phyloP scores from a whole-genome alignment of 2,329 filamentous ascomycete genomes.

The Alternaria solani region DNA sequence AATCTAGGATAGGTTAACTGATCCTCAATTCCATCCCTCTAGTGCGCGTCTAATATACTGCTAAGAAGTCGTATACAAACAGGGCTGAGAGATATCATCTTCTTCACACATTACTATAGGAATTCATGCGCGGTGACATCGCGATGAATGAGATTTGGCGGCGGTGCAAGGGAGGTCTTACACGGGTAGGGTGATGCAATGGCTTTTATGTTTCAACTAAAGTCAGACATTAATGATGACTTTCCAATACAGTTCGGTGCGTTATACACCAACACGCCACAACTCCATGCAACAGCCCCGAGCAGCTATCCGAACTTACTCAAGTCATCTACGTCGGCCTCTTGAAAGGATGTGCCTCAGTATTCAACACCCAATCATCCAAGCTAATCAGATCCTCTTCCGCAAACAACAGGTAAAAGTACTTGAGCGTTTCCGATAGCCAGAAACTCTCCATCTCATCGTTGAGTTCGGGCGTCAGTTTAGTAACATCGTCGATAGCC shows the following conservation, averaged over 20 bases:
- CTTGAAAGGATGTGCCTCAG: slow-evolving; percentile 56
- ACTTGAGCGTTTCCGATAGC: slow-evolving; percentile 73
- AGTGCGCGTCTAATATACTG: not conserved
- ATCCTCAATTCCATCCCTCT: not conserved
- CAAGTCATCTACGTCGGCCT: slow-evolving; percentile 24
- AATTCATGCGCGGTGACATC: not conserved
- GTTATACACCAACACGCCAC: not conserved
- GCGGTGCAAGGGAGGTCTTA: not conserved
- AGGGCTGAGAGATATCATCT: not conserved
- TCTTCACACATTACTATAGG: not conserved
- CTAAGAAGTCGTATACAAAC: not conserved
- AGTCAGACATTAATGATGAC: not conserved
- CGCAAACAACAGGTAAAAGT: slow-evolving; percentile 70
- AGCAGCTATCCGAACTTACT: not conserved
- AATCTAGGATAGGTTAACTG: not conserved
- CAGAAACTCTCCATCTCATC: slow-evolving; percentile 81
- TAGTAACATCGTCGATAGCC: slow-evolving; percentile 71
- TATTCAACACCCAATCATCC: slow-evolving; percentile 70
- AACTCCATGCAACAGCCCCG: not conserved
- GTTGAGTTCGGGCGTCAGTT: slow-evolving; percentile 52
- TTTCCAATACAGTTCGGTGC: not conserved
- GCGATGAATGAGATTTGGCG: too few species aligned
- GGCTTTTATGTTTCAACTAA: not conserved
- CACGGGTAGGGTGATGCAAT: not conserved
- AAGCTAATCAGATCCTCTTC: slow-evolving; percentile 67